A percentile compares a stretch with the other conserved stretches of the same genome.
These are phyloP conservation scores for Eucalyptus paniculata DNA, from an alignment of 345 rosid genomes.

Conservation along the genomic window DNA sequence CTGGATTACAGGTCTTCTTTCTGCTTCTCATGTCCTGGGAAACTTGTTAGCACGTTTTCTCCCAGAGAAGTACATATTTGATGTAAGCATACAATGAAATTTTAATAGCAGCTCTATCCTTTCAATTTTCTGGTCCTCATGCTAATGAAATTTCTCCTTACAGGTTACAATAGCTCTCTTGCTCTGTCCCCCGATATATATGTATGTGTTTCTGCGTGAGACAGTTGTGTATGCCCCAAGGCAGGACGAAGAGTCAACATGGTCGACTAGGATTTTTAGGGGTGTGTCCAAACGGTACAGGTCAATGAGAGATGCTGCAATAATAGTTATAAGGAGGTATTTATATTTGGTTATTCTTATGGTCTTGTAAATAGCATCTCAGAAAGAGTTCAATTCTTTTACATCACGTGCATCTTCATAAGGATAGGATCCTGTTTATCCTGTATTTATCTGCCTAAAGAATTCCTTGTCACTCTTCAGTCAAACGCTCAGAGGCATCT, in stretches of 20 bases:
- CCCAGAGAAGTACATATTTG: slow-evolving; percentile 35
- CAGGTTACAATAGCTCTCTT: slow-evolving; percentile 37
- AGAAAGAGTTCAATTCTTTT: neutral
- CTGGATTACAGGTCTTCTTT: slow-evolving; percentile 40
- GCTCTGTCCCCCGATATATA: slow-evolving; percentile 20
- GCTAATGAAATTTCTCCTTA: neutral
- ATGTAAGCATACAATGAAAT: slow-evolving; percentile 4
- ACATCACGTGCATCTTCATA: neutral
- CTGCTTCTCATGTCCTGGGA: slow-evolving; percentile 37
- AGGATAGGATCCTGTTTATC: neutral
- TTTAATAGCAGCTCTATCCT: neutral
- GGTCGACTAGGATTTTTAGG: slow-evolving; percentile 1
- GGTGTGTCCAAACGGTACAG: slow-evolving; percentile 9
- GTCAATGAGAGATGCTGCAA: slow-evolving; percentile 38
- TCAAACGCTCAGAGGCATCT: slow-evolving; percentile 27
- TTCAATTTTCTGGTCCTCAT: neutral
- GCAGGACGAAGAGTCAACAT: slow-evolving; percentile 14
- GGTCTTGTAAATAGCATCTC: neutral
- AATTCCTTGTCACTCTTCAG: slow-evolving; percentile 10
- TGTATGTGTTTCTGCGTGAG: slow-evolving; percentile 29
- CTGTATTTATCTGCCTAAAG: neutral
- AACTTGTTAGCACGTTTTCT: slow-evolving; percentile 36
- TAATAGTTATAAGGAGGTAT: slow-evolving; percentile 17
- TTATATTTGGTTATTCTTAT: neutral
- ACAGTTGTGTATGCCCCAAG: slow-evolving; percentile 9